Conservation (phyloP, 2,329 filamentous ascomycete species). For the Fusarium coffeatum region DNA sequence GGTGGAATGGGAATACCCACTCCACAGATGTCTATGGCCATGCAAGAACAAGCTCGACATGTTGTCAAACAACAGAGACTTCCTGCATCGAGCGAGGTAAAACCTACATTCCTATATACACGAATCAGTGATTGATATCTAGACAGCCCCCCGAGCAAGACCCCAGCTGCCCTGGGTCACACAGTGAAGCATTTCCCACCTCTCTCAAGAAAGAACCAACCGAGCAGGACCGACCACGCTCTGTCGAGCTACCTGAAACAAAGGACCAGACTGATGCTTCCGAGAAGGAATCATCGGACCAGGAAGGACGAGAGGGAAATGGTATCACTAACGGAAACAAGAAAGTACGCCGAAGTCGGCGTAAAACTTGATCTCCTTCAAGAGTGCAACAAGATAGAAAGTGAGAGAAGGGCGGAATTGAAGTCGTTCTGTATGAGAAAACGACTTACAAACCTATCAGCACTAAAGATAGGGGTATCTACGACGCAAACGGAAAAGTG, state of each 20-base stretch:
- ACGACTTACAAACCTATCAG: not conserved
- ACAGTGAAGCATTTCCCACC: not conserved
- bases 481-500: not conserved
- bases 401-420: not conserved
- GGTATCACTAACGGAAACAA: slow-evolving; percentile 2
- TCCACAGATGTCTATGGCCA: not conserved
- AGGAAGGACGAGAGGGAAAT: slow-evolving; percentile 4
- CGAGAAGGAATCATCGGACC: not conserved
- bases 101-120: too few species aligned
- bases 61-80: not conserved
- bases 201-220: not conserved
- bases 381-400: not conserved
- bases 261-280: not conserved
- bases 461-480: not conserved
- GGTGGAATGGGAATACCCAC: not conserved
- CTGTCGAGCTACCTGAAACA: slow-evolving; percentile 10
- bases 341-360: not conserved
- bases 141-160: not conserved
- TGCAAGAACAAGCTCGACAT: not conserved
- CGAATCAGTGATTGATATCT: not conserved
- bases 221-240: not conserved
- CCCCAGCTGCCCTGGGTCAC: slow-evolving; percentile 6
- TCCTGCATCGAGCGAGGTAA: not conserved
- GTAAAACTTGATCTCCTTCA: not conserved
- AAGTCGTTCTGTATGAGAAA: not conserved